Evolutionary conservation across 2,329 filamentous ascomycete species (phyloP), one percentile per base, ranked within the genome.

Genomic region (Neofusicoccum ribis): DNA sequence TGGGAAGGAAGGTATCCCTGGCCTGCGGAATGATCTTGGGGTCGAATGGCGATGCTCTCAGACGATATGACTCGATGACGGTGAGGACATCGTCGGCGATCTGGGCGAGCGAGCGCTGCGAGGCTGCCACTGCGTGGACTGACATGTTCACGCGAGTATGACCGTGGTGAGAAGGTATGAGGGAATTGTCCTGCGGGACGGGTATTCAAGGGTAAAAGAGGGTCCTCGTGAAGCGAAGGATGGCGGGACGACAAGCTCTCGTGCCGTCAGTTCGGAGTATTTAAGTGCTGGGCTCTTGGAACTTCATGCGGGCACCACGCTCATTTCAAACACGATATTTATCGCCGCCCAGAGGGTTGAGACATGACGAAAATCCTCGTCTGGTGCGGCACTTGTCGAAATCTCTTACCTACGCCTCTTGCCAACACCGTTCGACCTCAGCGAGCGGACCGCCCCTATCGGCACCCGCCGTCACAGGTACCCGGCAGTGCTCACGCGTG

Each of bases 1-100:
- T 12, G 3, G 66, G 66, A 11, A 66, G 54, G 39, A 67, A 67
- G 7, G 62, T 59, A 5, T 44, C 51, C 39, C 63, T 43, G 23
- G 54, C 47, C 31, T 61, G 54, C 15, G 54, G 47, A 14, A 65
- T 46, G n/a, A 50, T 54, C 50, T 61, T 54, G n/a, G 63, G 54
- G 36, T 65, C 63, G 31, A 65, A 65, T 3, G 63, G 63, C 3
- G 63, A 65, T 2, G 63, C 63, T 14, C 36, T 65, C 37, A 65
- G 47, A 15, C 63, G 37, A 14, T 61, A 65, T 11, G 63, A 65
- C 39, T 65, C 63, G 31, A 65, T 65, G 52, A 65, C 54, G 3
- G 52, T 39, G 37, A 65, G 63, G 17, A 65, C 17, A n/a, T 50
- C 39, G 7, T 65, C 54, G 54, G 63, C 23, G 11, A 61, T 15